phyloP scores from a whole-genome alignment of 176 grass and related monocot genomes.

The Musa acuminata region DNA sequence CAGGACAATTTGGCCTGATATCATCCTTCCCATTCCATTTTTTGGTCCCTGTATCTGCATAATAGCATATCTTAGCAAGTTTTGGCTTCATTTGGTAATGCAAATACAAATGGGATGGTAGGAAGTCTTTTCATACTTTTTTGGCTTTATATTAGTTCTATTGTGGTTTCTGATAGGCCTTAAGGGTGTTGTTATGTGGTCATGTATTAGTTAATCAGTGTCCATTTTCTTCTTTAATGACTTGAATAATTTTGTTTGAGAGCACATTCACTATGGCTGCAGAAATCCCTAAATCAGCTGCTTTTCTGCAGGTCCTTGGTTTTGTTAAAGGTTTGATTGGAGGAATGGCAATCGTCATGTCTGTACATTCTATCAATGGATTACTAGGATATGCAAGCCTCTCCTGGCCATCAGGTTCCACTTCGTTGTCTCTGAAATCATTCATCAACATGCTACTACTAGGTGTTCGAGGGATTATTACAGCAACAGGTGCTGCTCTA shows the following conservation, averaged over 20 bases:
- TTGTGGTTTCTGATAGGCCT: neutral
- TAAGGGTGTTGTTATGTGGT: neutral
- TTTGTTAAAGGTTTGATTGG: conserved; percentile 70
- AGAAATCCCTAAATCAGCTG: neutral
- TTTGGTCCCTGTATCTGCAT: neutral
- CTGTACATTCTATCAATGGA: conserved; percentile 62
- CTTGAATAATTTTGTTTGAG: neutral
- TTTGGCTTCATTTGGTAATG: neutral
- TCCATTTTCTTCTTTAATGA: neutral
- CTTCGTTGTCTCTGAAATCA: conserved; percentile 50
- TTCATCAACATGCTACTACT: conserved; percentile 42
- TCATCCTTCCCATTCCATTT: neutral
- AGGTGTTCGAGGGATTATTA: conserved; percentile 47
- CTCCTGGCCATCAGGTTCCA: conserved; percentile 29
- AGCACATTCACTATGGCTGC: neutral
- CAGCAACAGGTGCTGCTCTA: conserved; percentile 57
- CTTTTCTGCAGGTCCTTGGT: conserved; percentile 54
- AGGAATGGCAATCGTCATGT: conserved; percentile 56
- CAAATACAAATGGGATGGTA: neutral
- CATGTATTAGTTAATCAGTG: neutral
- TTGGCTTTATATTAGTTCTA: neutral
- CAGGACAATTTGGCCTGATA: no score
- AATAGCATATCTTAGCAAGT: neutral
- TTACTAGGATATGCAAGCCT: conserved; percentile 56
- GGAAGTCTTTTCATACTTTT: neutral